Evolutionary conservation across 2,329 filamentous ascomycete genomes (phyloP), one percentile per base, ranked within the genome.

Genomic region (Berkeleyomyces basicola): DNA sequence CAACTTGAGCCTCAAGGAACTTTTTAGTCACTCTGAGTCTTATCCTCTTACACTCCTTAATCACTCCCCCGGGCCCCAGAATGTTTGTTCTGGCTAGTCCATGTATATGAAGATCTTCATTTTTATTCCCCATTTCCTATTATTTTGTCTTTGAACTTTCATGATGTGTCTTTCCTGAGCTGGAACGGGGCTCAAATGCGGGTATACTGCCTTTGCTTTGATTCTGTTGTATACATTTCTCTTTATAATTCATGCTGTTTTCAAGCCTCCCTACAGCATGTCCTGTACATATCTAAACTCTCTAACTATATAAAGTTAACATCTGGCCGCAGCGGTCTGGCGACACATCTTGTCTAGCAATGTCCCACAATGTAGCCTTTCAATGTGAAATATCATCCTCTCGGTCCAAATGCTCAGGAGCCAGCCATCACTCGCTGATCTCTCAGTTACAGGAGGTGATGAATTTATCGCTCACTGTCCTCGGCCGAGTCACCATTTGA

Each of bases 1-100:
- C 58, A 59, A 47, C 58, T 47, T 44, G 23, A 42, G 43, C 51
- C 51, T 55, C 51, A 42, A 59, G 55, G 55, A 58, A 43, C 58
- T 59, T 59, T 46, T 59, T 14, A 46, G 31, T 47, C n/a, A 37
- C 44, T 36, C 43, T 31, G 31, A 46, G 23, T 61, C 42, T 49
- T 61, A 49, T 23, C 58, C 53, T 55, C 14, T 58, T 33, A 44
- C 43, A 42, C 36, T 55, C 42, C 47, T 43, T 58, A 46, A 55
- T 61, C 33, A 42, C 11, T 14, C 6, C 10, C 43, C 44, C 23
- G n/a, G 10, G 44, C 59, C 46, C 55, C 40, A 61, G 23, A 14
- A 16, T 36, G 7, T n/a, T 51, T n/a, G 42, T 60, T 53, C 47
- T 7, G 43, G 14, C 23, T 59, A 31, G 16, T 57, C 43, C 55